These are phyloP conservation scores for Lentinula sp. DNA, from an alignment of 768 basidiomycete genomes.

Conservation along the genomic window DNA sequence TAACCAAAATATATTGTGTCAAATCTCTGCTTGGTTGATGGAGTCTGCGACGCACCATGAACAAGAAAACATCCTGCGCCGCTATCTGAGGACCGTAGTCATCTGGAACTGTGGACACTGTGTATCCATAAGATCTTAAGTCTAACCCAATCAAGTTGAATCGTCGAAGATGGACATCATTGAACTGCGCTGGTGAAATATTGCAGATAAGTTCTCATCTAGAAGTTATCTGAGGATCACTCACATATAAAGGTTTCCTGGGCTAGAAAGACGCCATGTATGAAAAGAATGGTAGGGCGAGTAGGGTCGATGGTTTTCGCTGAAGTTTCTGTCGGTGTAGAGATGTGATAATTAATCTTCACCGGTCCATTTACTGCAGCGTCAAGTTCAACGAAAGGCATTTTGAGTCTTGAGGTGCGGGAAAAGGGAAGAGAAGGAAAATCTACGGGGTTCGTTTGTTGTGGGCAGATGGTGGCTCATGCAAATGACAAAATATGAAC, in stretches of 20 bases:
- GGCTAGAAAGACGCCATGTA: constrained; percentile 29
- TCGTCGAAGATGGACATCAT: constrained; percentile 23
- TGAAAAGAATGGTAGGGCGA: constrained; percentile 27
- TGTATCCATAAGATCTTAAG: constrained; percentile 25
- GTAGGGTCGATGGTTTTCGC: constrained; percentile 21
- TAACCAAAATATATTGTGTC: constrained; percentile 7
- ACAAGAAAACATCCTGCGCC: constrained; percentile 26
- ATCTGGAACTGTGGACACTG: constrained; percentile 18
- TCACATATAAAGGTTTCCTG: constrained; percentile 27
- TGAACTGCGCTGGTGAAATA: constrained; percentile 21
- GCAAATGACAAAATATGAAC: too few relatives aligned
- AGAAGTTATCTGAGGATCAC: constrained; percentile 5
- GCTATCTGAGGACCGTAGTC: constrained; percentile 22
- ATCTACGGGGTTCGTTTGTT: neutral
- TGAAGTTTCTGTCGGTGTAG: constrained; percentile 23
- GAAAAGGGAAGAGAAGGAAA: neutral
- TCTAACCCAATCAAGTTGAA: constrained; percentile 33
- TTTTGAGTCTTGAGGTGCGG: neutral
- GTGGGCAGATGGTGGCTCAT: too few relatives aligned
- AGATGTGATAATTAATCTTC: constrained; percentile 28
- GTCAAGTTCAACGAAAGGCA: neutral
- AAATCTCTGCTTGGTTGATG: neutral
- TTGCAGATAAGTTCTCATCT: neutral
- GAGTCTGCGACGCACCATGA: constrained; percentile 24
- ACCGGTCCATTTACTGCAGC: constrained; percentile 15